Base-by-base conservation (phyloP, 352 stramenopile species). In the Phytophthora kernoviae region DNA sequence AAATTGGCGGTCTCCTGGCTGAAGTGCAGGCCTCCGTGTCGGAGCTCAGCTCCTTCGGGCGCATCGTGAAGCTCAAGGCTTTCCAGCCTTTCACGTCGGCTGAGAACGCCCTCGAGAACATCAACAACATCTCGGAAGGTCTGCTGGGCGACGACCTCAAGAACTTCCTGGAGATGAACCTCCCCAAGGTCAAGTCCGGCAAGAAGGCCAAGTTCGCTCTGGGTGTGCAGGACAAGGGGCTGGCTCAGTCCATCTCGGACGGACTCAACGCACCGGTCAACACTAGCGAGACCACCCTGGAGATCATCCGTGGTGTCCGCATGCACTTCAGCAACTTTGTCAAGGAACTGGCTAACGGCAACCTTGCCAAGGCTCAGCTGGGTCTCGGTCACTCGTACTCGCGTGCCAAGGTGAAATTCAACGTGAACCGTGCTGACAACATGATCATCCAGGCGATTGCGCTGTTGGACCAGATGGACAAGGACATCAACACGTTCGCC, bases 371-470 rank as follows among this genome's bases (percentile, higher is more conserved):
- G 79, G 96, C 98, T 33, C 97, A 99, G 79, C 88, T 99, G 22
- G 98, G 98, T 91, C 87, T 99, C 14, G 98, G 98, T 45, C 98
- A 99, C 91, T 97, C 84, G 43, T 99, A 99, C 84, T 99, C 97
- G 58, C 92, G 98, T 76, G 95, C 88, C 54, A 99, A 99, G 87
- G 88, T 96, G 47, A 99, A 99, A 90, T 99, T 99, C 80, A 99
- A 99, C 81, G 97, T 99, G 49, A 98, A 98, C 75, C 88, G 97
- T 40, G 96, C 95, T 17, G 98, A 99, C 77, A 99, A 99, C 79
- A 99, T 99, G 98, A 99, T 99, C 75, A 99, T 99, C 77, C 98
- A 99, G 81, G 95, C 90, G 32, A 99, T 99, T 74, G 97, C 92
- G 59, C 84, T 99, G 20, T 82, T 99, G 12, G 98, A 99, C 85